These are phyloP conservation scores for Vitellaria paradoxa DNA, from an alignment of 179 eudicot species.

Conservation along the genomic window DNA sequence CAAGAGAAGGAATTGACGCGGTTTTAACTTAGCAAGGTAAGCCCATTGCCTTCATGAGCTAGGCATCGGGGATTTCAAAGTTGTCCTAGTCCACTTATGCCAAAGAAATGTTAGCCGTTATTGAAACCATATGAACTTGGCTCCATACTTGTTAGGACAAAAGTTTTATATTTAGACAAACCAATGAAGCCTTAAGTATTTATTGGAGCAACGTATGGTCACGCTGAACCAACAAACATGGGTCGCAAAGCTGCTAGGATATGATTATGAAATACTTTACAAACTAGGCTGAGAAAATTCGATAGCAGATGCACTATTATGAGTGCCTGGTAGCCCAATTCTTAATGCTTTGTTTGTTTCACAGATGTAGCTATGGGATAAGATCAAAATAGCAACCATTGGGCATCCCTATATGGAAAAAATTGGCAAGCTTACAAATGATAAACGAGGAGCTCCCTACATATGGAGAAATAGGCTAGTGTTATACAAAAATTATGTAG, in stretches of 20 bases:
- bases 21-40: not conserved
- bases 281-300: not conserved
- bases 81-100: not conserved
- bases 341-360: not conserved
- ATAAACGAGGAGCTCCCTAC: not conserved
- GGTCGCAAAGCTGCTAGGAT: not conserved
- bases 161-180: not conserved
- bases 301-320: not conserved
- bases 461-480: not conserved
- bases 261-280: not conserved
- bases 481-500: not conserved
- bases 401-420: not conserved
- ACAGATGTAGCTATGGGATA: not conserved
- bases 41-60: not conserved
- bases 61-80: not conserved
- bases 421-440: not conserved
- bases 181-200: not conserved
- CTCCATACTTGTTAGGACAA: not conserved
- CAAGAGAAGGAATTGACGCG: not conserved
- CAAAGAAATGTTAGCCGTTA: not conserved
- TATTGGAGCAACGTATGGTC: not conserved
- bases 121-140: not conserved
- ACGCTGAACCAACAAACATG: slow-evolving; percentile 1
- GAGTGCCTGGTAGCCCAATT: not conserved
- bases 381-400: not conserved